phyloP scores from a whole-genome alignment of 768 basidiomycete species.

The Mycena leptocephala region DNA sequence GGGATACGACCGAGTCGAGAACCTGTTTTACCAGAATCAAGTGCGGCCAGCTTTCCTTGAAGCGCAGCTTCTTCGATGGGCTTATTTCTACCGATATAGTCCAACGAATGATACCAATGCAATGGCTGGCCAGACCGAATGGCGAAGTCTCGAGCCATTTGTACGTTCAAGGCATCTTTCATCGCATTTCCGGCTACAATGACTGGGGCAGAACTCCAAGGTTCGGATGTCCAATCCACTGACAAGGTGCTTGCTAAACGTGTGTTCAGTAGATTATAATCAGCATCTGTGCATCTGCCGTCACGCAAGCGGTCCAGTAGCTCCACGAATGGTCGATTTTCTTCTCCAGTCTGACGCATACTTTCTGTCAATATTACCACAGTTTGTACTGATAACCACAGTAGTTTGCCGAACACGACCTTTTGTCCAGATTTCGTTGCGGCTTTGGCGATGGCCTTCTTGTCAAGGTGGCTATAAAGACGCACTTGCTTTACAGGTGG shows the following conservation, averaged over 20 bases:
- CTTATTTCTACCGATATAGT: not conserved
- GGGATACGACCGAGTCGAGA: not conserved
- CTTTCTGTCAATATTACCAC: not conserved
- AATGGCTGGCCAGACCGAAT: not conserved
- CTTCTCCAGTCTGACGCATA: not conserved
- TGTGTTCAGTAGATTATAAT: not conserved
- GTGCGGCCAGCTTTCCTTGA: not conserved
- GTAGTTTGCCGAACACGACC: not conserved
- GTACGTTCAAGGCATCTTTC: not conserved
- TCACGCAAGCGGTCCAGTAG: not conserved
- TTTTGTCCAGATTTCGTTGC: constrained; percentile 21
- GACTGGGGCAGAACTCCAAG: not conserved
- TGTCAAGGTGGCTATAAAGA: constrained; percentile 32
- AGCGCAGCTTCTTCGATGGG: not conserved
- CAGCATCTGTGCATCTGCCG: not conserved
- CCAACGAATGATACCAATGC: not conserved
- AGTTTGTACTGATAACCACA: not conserved
- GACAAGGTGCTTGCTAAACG: not conserved
- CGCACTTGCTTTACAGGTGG: constrained; percentile 43
- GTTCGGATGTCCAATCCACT: not conserved
- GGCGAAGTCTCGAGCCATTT: not conserved
- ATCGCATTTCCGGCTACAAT: not conserved
- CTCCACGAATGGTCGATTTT: not conserved
- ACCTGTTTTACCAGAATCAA: not conserved
- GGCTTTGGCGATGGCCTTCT: not conserved